A percentile compares a stretch with the other conserved stretches of the same genome.
phyloP scores from a whole-genome alignment of 2,329 filamentous ascomycete species.

The Xylaria sp. region DNA sequence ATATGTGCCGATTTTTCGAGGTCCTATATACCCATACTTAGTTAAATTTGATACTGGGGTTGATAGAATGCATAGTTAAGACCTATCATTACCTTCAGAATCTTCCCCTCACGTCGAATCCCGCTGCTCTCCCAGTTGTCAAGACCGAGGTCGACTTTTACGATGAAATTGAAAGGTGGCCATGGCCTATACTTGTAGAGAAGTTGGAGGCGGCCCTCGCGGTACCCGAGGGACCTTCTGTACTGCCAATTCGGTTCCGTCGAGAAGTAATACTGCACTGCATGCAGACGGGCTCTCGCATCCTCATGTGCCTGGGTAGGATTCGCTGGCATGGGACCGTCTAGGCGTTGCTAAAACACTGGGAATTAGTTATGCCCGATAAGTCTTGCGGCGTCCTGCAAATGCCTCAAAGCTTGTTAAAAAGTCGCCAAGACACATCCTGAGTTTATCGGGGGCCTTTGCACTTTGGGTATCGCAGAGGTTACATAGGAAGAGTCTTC shows the following conservation, averaged over 20 bases:
- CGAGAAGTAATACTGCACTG: neutral
- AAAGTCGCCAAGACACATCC: neutral
- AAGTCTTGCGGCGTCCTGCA: neutral
- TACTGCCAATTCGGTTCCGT: neutral
- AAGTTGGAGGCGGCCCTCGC: slow-evolving; percentile 11
- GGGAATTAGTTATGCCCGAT: neutral
- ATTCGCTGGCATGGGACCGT: neutral
- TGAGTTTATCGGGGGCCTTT: no score
- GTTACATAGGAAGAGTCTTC: no score
- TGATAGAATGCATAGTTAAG: neutral
- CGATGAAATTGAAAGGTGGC: slow-evolving; percentile 1
- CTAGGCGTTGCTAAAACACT: neutral
- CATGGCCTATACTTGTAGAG: neutral
- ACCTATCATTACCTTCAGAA: neutral
- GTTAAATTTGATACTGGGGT: no score
- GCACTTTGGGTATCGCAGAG: no score
- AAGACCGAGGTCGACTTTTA: slow-evolving; percentile 1
- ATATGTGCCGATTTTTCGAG: slow-evolving; percentile 29
- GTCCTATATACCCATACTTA: slow-evolving; percentile 17
- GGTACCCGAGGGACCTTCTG: neutral
- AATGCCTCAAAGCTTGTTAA: neutral
- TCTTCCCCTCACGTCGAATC: neutral
- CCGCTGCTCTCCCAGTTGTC: neutral
- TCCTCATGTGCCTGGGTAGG: neutral
- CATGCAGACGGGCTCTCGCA: neutral